These are phyloP conservation scores for Talaromyces nanjingensis DNA, from an alignment of 495 filamentous ascomycete species.

Conservation along the genomic window DNA sequence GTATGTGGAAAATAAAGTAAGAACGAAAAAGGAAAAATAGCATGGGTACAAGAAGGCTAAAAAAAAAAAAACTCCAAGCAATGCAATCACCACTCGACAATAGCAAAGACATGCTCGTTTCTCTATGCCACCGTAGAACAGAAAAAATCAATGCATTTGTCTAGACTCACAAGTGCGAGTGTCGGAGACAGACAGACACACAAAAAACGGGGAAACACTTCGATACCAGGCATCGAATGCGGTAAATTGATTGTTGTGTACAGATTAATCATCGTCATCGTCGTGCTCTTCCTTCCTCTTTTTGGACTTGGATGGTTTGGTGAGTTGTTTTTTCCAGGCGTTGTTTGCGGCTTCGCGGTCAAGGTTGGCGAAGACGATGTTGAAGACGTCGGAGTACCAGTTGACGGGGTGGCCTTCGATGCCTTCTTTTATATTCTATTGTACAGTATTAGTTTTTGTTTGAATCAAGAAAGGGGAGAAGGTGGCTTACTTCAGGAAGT, in stretches of 20 bases:
- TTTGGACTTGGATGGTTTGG: constrained; percentile 35
- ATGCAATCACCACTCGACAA: constrained; percentile 2
- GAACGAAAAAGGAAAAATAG: not conserved
- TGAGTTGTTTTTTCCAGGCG: constrained; percentile 65
- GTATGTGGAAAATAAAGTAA: not conserved
- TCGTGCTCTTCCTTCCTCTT: constrained; percentile 8
- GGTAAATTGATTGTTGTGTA: not conserved
- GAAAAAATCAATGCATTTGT: not conserved
- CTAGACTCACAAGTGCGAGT: not conserved
- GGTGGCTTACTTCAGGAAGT: constrained; percentile 74
- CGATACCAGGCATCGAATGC: not conserved
- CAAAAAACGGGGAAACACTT: not conserved
- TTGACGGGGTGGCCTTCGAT: constrained; percentile 81
- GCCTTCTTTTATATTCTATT: constrained; percentile 92
- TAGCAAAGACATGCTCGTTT: constrained; percentile 1
- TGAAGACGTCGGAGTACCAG: constrained; percentile 95
- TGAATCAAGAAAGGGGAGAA: constrained; percentile 10
- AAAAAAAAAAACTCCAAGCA: not conserved
- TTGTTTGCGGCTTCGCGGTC: constrained; percentile 65
- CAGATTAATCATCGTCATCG: constrained; percentile 1
- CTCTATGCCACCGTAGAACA: not conserved
- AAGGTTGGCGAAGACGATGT: constrained; percentile 79
- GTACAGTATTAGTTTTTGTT: constrained; percentile 1
- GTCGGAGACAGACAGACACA: not conserved
- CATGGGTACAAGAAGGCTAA: not conserved